Base-by-base conservation (phyloP, 73 alveolate genomes). In the Durusdinium trenchii region DNA sequence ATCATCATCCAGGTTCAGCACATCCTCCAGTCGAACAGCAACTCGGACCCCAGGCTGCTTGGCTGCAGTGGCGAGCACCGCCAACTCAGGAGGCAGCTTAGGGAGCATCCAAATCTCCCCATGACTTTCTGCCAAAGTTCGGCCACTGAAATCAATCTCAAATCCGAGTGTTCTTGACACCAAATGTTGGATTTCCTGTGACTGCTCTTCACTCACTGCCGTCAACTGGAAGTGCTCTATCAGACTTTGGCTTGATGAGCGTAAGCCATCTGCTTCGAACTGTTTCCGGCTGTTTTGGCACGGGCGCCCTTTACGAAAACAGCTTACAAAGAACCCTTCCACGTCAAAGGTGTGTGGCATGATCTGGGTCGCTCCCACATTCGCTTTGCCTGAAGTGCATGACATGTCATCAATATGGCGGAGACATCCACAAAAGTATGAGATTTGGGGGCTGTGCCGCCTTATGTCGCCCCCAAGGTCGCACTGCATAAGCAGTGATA, bases 251-350 rank as follows among this genome's bases (percentile, higher is more conserved):
- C 36, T 6, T 50, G 85, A 40, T 30, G 42, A 6, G 42, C 85
- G 38, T 30, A 6, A 50, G 30, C 38, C 54, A 75, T 40, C 54
- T n/a, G 35, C n/a, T 52, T 38, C 46, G 23, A 75, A 75, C 62
- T 45, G 46, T 45, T 43, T 16, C 16, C 57, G 43, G 2, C 20
- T 36, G n/a, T 30, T 18, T 7, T 9, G 0, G 51, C 36, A 38
- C 28, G 10, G 14, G 54, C 32, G 36, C 57, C 86, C 71, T 32
- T 84, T 84, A 26, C 94, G 94, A 51, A 84, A 84, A 28, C 78
- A 50, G 40, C 54, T n/a, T 23, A 84, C 94, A 45, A 84, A 84
- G 94, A 50, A 51, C 76, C 94, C 94, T 51, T 84, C 94, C 78
- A 84, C 94, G 52, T 84, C 75, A 36, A 84, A 84, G 78, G 45